Evolutionary conservation across 2,329 filamentous ascomycete genomes (phyloP).

Genomic region (Pseudogymnoascus sp.): DNA sequence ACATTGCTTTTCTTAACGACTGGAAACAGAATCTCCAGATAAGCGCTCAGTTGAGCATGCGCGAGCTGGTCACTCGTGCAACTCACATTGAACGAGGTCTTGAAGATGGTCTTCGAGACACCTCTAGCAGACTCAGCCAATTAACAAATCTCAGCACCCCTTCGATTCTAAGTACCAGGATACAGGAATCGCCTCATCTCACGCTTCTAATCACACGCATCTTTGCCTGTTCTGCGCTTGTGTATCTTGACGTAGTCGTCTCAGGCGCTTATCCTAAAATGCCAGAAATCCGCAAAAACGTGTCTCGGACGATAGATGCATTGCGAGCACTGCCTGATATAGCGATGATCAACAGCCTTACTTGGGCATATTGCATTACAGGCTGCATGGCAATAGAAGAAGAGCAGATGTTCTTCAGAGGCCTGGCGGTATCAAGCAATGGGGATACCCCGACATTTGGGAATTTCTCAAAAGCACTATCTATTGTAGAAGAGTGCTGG

Average conservation of each 20-base stretch:
- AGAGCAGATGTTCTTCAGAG: constrained; percentile 19
- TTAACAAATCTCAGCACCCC: neutral
- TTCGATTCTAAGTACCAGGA: neutral
- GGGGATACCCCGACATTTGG: constrained; percentile 8
- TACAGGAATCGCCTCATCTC: constrained; percentile 2
- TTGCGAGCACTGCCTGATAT: constrained; percentile 15
- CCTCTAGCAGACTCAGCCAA: neutral
- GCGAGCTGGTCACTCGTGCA: constrained; percentile 38
- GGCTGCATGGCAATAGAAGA: constrained; percentile 17
- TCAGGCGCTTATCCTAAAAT: constrained; percentile 15
- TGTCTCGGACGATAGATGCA: constrained; percentile 12
- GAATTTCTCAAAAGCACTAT: constrained; percentile 13
- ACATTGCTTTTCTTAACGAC: constrained; percentile 44
- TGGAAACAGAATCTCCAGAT: constrained; percentile 49
- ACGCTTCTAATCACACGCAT: constrained; percentile 13
- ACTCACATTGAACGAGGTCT: constrained; percentile 20
- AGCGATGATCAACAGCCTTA: constrained; percentile 14
- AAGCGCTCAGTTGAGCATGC: constrained; percentile 36
- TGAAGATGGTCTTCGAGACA: constrained; percentile 7
- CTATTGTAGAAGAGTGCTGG: constrained; percentile 14
- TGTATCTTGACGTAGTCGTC: constrained; percentile 17
- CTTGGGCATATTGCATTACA: constrained; percentile 20
- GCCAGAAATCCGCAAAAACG: constrained; percentile 13
- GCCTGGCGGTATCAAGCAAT: neutral
- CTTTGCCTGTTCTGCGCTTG: constrained; percentile 14